phyloP scores from a whole-genome alignment of 2,329 filamentous ascomycete species.

The Dothidotthia symphoricarpi region DNA sequence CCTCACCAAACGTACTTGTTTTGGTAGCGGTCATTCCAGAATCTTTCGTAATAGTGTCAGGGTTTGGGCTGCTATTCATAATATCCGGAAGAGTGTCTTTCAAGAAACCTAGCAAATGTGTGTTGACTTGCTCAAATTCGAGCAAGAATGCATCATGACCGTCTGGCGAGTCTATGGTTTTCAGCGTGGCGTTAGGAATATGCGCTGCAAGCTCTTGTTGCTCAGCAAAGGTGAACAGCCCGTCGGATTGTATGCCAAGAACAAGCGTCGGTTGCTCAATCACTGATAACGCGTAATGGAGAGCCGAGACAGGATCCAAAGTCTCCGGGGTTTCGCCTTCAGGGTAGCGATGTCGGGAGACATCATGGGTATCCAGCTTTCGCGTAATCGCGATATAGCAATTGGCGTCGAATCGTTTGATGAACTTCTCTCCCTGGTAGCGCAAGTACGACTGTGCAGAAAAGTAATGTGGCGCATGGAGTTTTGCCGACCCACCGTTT shows the following conservation, averaged over 20 bases:
- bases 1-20: constrained; percentile 90
- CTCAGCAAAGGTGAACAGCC: constrained; percentile 94
- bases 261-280: constrained; percentile 90
- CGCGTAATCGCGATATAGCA: constrained; percentile 99
- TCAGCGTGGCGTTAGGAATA: constrained; percentile 73
- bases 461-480: constrained; percentile 71
- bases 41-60: constrained; percentile 43
- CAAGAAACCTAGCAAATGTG: constrained; percentile 79
- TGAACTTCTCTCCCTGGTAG: constrained; percentile 95
- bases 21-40: constrained; percentile 64
- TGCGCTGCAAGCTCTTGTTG: constrained; percentile 85
- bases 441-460: constrained; percentile 96
- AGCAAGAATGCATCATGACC: constrained; percentile 95
- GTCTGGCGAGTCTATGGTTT: constrained; percentile 89
- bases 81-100: constrained; percentile 81
- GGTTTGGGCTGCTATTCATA: constrained; percentile 59
- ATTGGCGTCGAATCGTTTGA: constrained; percentile 95
- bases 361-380: constrained; percentile 95
- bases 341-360: constrained; percentile 70
- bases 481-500: constrained; percentile 38
- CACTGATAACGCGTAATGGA: constrained; percentile 68
- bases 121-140: constrained; percentile 96
- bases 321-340: constrained; percentile 28
- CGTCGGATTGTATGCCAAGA: constrained; percentile 91
- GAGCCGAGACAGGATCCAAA: constrained; percentile 54